A percentile compares a stretch with the other conserved stretches of the same genome.
Evolutionary conservation across 2,329 filamentous ascomycete species (phyloP).

Genomic region (Trichoderma sp.): DNA sequence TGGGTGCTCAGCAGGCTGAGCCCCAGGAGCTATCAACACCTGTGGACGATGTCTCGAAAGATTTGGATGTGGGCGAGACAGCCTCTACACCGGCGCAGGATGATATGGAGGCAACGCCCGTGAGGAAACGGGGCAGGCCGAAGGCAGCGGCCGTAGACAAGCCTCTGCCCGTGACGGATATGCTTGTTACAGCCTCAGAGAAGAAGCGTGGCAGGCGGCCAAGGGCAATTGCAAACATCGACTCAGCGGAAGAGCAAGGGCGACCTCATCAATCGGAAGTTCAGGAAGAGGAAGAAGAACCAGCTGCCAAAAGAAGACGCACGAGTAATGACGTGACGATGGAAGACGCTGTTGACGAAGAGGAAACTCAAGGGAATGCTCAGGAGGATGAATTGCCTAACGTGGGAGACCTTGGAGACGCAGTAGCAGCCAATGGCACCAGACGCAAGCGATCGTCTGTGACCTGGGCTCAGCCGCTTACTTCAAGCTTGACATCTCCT

Average conservation of each 20-base stretch:
- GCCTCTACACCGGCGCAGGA: background rate
- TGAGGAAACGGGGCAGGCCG: conserved; percentile 3
- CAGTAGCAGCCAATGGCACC: background rate
- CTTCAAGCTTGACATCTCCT: background rate
- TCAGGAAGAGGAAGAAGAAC: background rate
- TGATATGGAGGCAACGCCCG: background rate
- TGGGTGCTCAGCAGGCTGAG: background rate
- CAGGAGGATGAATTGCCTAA: background rate
- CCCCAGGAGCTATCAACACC: background rate
- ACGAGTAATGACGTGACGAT: background rate
- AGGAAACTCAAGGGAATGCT: background rate
- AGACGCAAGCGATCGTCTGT: background rate
- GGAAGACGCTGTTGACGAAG: background rate
- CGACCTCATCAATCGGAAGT: background rate
- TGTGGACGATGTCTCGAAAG: background rate
- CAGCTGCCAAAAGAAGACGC: conserved; percentile 1
- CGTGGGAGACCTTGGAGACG: background rate
- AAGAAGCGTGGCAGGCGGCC: conserved; percentile 16
- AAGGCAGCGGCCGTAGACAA: background rate
- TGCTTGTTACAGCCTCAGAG: background rate
- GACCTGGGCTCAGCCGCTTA: background rate
- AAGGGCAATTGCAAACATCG: background rate
- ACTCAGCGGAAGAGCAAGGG: background rate
- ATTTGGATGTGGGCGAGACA: background rate
- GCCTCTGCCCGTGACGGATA: background rate